These are phyloP conservation scores for Phytophthora agathidicida DNA, from an alignment of 352 stramenopile genomes.

Conservation along the genomic window DNA sequence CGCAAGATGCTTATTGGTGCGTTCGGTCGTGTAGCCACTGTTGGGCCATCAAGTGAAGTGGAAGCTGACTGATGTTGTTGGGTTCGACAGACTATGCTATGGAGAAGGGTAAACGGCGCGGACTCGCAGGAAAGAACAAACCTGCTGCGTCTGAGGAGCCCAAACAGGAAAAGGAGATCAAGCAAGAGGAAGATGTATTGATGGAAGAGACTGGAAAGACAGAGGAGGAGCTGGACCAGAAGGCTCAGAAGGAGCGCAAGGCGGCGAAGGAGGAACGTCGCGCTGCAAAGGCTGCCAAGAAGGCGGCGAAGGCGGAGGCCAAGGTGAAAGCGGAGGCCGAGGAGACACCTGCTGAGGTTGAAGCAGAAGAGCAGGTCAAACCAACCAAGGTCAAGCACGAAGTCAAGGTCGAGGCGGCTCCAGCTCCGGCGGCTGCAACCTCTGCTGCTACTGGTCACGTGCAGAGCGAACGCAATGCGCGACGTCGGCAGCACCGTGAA, in stretches of 20 bases:
- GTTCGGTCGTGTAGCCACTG: slow-evolving; percentile 12
- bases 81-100: slow-evolving; percentile 62
- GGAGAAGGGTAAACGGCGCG: slow-evolving; percentile 64
- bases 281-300: slow-evolving; percentile 25
- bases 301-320: slow-evolving; percentile 21
- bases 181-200: slow-evolving; percentile 23
- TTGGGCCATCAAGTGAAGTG: background rate
- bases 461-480: slow-evolving; percentile 84
- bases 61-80: slow-evolving; percentile 5
- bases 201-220: slow-evolving; percentile 24
- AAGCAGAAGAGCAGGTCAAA: slow-evolving; percentile 24
- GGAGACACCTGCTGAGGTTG: background rate
- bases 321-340: slow-evolving; percentile 23
- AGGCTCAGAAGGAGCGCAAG: slow-evolving; percentile 24
- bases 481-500: slow-evolving; percentile 77
- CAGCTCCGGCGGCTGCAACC: slow-evolving; percentile 4
- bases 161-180: slow-evolving; percentile 17
- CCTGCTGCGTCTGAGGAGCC: background rate
- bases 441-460: slow-evolving; percentile 26
- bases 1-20: slow-evolving; percentile 83
- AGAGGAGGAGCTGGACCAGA: too few species aligned
- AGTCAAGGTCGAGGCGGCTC: slow-evolving; percentile 27
- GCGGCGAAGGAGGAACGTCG: slow-evolving; percentile 33
- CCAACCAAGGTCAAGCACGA: slow-evolving; percentile 21
- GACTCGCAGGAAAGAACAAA: slow-evolving; percentile 21